These are phyloP conservation scores for Mimosa pudica DNA, from an alignment of 306 rosid species.

Conservation along the genomic window DNA sequence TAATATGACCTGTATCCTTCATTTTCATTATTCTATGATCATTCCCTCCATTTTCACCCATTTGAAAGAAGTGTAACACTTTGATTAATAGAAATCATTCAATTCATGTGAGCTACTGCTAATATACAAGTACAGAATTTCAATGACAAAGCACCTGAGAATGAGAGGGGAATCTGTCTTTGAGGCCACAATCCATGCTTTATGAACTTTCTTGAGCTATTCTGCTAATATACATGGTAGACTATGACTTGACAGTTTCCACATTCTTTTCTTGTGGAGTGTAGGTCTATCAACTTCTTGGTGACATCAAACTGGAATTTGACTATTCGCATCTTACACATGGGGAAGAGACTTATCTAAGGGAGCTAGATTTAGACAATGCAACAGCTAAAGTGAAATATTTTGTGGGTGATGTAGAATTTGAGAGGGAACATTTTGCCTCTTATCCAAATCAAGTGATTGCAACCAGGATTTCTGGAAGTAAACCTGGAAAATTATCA, in stretches of 20 bases:
- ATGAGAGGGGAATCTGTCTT: slow-evolving; percentile 7
- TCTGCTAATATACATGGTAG: neutral
- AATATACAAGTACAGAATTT: neutral
- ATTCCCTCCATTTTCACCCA: neutral
- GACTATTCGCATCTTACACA: slow-evolving; percentile 55
- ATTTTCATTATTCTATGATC: slow-evolving; percentile 7
- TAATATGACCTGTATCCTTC: neutral
- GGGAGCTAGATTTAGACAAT: slow-evolving; percentile 68
- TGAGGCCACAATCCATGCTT: neutral
- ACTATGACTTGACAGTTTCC: neutral
- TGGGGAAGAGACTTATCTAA: slow-evolving; percentile 47
- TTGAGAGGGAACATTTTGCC: slow-evolving; percentile 66
- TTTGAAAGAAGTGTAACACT: neutral
- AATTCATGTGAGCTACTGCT: neutral
- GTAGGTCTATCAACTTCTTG: slow-evolving; percentile 69
- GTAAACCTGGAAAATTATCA: slow-evolving; percentile 53
- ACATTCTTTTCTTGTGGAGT: slow-evolving; percentile 26
- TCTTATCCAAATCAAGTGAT: slow-evolving; percentile 70
- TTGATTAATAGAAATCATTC: neutral
- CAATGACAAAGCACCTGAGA: neutral
- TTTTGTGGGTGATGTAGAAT: slow-evolving; percentile 64
- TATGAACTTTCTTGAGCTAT: neutral
- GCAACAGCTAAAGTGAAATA: slow-evolving; percentile 66
- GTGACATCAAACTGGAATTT: slow-evolving; percentile 69
- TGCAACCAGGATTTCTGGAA: slow-evolving; percentile 60